These are phyloP conservation scores for Trichoderma harzianum DNA, from an alignment of 2,329 filamentous ascomycete genomes.

Conservation along the genomic window DNA sequence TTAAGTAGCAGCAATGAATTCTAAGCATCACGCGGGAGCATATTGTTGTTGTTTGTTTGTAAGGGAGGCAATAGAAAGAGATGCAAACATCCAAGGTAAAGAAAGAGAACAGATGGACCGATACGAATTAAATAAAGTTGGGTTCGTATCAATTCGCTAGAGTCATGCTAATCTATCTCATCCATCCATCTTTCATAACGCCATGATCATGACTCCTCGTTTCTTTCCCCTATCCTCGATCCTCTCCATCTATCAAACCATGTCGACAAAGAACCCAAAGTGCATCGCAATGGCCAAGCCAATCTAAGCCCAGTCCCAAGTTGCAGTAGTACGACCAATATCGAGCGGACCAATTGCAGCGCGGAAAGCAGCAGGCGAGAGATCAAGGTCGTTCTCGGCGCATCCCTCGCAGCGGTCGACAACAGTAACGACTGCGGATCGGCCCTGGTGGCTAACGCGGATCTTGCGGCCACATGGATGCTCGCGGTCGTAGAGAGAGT, in stretches of 20 bases:
- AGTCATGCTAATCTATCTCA: not conserved
- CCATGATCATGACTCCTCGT: not conserved
- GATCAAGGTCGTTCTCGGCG: constrained; percentile 44
- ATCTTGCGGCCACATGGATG: constrained; percentile 61
- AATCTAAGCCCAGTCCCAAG: constrained; percentile 29
- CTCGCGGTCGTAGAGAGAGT: constrained; percentile 62
- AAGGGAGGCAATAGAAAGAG: not conserved
- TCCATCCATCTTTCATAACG: not conserved
- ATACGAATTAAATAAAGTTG: not conserved
- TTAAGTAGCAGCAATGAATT: not conserved
- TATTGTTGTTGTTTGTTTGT: not conserved
- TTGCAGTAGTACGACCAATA: constrained; percentile 24
- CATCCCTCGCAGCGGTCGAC: constrained; percentile 64
- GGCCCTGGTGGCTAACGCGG: constrained; percentile 50
- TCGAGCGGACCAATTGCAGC: constrained; percentile 36
- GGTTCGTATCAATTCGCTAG: not conserved
- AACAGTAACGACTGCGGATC: constrained; percentile 57
- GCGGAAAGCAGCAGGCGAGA: constrained; percentile 46
- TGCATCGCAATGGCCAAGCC: not conserved
- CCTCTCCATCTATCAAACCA: not conserved
- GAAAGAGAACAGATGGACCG: not conserved
- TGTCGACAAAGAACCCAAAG: not conserved
- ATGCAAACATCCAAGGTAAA: not conserved
- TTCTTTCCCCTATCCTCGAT: not conserved
- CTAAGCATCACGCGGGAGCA: not conserved